phyloP scores from a whole-genome alignment of 768 basidiomycete species.

The Strobilomyces confusus region DNA sequence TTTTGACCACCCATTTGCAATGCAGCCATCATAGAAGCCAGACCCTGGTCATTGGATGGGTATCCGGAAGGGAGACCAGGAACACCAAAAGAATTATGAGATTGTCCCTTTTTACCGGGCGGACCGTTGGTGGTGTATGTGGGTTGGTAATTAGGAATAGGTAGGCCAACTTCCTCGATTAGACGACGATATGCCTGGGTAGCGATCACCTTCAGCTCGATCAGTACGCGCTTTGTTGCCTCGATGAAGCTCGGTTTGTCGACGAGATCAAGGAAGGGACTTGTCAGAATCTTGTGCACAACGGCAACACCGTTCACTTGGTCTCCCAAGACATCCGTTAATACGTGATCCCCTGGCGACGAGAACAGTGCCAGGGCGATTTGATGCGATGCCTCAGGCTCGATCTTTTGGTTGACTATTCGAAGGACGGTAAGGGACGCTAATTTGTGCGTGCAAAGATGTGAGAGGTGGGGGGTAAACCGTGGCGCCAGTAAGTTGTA shows the following conservation, averaged over 20 bases:
- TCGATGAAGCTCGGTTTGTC: constrained; percentile 73
- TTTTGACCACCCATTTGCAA: constrained; percentile 89
- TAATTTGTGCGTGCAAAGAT: constrained; percentile 96
- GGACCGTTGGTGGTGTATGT: constrained; percentile 63
- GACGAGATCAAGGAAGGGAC: constrained; percentile 71
- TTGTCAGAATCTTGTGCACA: constrained; percentile 88
- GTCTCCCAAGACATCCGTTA: constrained; percentile 92
- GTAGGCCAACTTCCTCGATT: constrained; percentile 91
- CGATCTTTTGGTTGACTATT: constrained; percentile 95
- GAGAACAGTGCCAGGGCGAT: constrained; percentile 88
- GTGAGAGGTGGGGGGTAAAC: constrained; percentile 93
- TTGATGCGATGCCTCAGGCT: constrained; percentile 81
- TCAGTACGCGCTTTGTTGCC: constrained; percentile 85
- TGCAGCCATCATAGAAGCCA: constrained; percentile 92
- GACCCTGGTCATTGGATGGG: constrained; percentile 76
- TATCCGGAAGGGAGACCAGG: constrained; percentile 78
- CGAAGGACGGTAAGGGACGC: constrained; percentile 92
- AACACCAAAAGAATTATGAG: constrained; percentile 57
- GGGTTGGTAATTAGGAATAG: constrained; percentile 83
- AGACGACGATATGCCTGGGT: constrained; percentile 91
- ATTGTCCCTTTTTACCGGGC: constrained; percentile 53
- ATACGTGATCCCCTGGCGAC: constrained; percentile 84
- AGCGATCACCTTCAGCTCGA: constrained; percentile 88
- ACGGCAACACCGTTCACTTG: constrained; percentile 95
- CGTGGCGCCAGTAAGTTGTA: constrained; percentile 93